Base-by-base conservation (phyloP, 2,329 filamentous ascomycete genomes). In the Trichoderma atroviride region DNA sequence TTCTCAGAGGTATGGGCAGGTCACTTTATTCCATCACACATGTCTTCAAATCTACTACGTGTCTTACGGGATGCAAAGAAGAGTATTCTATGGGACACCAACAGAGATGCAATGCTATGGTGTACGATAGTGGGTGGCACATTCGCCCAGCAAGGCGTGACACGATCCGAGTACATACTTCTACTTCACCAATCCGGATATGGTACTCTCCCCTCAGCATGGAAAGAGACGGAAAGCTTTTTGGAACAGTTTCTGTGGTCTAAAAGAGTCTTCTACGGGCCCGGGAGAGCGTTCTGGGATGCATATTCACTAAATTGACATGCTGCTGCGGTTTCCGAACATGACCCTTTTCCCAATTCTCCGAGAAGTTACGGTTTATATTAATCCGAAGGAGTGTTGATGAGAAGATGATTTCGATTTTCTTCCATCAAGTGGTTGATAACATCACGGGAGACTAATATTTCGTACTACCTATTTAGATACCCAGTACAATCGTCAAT, bases 221-320 rank as follows among this genome's bases (percentile, higher is more conserved):
- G 33, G 61, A 40, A 40, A 2, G 61, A 64, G 31, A 43, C 33
- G 27, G 50, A 64, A 43, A 40, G 4, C 11, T 64, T 64, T n/a
- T 35, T 64, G 0, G 24, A 37, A 11, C 56, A 40, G 5, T 64
- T 64, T 64, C n/a, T 64, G 2, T 64, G 50, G 61, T 31, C 33
- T 3, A 56, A 31, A 24, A 64, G n/a, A 33, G 11, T 56, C 2
- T 64, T 64, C 16, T 29, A 31, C 13, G 22, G 24, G 0, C 33
- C 61, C 5, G 50, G 61, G 10, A 64, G 56, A 56, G 61, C 61
- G 4, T 64, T 64, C 13, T 63, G 60, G 60, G 61, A 64, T 13
- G 61, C 61, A 64, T 64, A 29, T 24, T 63, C 60, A 11, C 29
- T 63, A 3, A 50, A 40, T n/a, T 63, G 24, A 63, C 10, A n/a